Base-by-base conservation (phyloP, 2,329 filamentous ascomycete species). In the Aspergillus vadensis region DNA sequence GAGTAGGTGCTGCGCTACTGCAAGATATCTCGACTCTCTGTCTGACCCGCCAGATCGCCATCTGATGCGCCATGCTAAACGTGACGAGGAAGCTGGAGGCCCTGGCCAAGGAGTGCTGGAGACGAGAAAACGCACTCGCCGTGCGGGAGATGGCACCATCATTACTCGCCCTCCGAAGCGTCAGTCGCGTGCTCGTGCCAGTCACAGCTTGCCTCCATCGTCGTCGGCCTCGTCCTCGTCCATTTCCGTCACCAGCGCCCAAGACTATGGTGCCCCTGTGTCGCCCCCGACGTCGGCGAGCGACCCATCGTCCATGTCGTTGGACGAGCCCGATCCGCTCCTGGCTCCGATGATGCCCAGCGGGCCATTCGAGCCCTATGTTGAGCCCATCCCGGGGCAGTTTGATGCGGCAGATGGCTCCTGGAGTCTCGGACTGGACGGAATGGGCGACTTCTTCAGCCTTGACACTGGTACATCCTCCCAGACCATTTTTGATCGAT, bases 401-500 rank as follows among this genome's bases (percentile, higher is more conserved):
- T 74, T 74, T 44, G 72, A 74, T 55, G 72, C 72, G 2, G 71
- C 72, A 0, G 72, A 74, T 63, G 72, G 72, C 1, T 72, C 72
- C 1, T 74, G 66, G 61, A 64, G 65, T 21, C 55, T 63, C 14
- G 68, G 63, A 10, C 36, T 68, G n/a, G 65, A 65, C 44, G 64
- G 59, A 0, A 62, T 68, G 15, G 82, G 85, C 55, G 82, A 86
- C 54, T 79, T 83, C 36, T 86, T 87, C 66, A 82, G 83, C 59
- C 81, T 85, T 48, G 85, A 88, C 67, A 88, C 85, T 55, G 76
- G 76, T 77, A 72, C 25, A 23, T 23, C 23, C 23, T 23, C 23
- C 23, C 23, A 23, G 23, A 23, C 23, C 5, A 5, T 15, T 38
- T 14, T n/a, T 10, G 12, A 27, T 8, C 14, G 25, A n/a, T 12